Evolutionary conservation across 345 rosid species (phyloP), one percentile per base, ranked within the genome.

Genomic region (Eutrema heterophyllum): DNA sequence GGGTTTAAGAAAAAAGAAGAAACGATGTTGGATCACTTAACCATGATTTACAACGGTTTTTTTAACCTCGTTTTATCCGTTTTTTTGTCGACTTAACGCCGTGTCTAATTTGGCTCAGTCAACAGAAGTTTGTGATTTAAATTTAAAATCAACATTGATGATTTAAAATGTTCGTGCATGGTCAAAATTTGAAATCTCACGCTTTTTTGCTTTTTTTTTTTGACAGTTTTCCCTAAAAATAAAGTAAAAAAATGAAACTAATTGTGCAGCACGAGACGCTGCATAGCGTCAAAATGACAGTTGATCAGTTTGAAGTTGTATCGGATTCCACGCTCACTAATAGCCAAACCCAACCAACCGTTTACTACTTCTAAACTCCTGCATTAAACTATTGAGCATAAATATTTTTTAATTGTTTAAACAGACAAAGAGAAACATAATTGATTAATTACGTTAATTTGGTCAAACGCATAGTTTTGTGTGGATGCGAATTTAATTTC

Each of bases 391-490:
- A 60, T 41, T 45, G 62, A 33, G 64, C 24, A 43, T 18, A 51
- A 40, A 33, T 33, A 32, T 21, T 21, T 21, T 54, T 9, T 30
- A 0, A 52, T 9, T 27, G 11, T 56, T 18, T 46, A 15, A 27
- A 32, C 64, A 32, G 29, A 9, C 2, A 62, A 27, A n/a, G 67
- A 45, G 4, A 49, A 21, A 21, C 24, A 0, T 2, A 41, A 32
- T 18, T 26, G 15, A 60, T 36, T 35, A 32, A 41, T 32, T 13
- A 60, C 16, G 35, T 30, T 58, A 63, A 2, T 57, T 5, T 40
- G 72, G 80, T 78, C 82, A 82, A 76, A 67, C 38, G 50, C 36
- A 69, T 76, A 13, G 69, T 80, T 68, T 54, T 64, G 18, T 53
- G 54, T 18, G 48, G 74, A 35, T 62, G 67, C 64, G 40, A 48